Percentiles rank a stretch among this genome's conserved stretches.
Conservation (phyloP, 306 rosid genomes). For the Abrus precatorius region DNA sequence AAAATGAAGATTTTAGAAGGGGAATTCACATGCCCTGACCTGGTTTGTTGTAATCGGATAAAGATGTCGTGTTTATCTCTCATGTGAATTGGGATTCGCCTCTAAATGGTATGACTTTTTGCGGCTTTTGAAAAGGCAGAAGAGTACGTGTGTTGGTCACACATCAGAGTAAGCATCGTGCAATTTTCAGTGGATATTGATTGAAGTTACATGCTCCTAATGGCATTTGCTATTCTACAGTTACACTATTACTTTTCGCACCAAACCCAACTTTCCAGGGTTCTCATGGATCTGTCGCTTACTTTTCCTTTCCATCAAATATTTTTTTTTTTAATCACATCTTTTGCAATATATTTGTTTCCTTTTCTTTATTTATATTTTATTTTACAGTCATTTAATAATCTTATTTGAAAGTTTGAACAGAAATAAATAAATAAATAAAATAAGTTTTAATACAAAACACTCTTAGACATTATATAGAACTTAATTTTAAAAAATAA, state of each 20-base stretch:
- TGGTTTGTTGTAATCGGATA: conserved; percentile 49
- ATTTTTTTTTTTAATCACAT: not conserved
- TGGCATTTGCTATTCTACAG: conserved; percentile 49
- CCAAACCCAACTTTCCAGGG: conserved; percentile 64
- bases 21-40: conserved; percentile 23
- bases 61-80: conserved; percentile 4
- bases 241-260: conserved; percentile 48
- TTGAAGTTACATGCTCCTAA: conserved; percentile 52
- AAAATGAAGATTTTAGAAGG: conserved; percentile 9
- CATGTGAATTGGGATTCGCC: conserved; percentile 46
- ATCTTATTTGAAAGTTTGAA: no score
- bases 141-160: conserved; percentile 13
- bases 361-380: no score
- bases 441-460: no score
- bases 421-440: no score
- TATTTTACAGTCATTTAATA: no score
- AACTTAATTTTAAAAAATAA: no score
- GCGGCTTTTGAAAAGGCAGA: conserved; percentile 31
- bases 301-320: conserved; percentile 37
- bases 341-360: no score
- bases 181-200: conserved; percentile 44
- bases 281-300: conserved; percentile 58
- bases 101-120: conserved; percentile 37
- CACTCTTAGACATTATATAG: no score
- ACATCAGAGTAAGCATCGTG: conserved; percentile 27